Percentiles rank a stretch among this genome's conserved stretches.
phyloP scores from a whole-genome alignment of 164 flowering plant genomes.

The Stephania cephalantha region DNA sequence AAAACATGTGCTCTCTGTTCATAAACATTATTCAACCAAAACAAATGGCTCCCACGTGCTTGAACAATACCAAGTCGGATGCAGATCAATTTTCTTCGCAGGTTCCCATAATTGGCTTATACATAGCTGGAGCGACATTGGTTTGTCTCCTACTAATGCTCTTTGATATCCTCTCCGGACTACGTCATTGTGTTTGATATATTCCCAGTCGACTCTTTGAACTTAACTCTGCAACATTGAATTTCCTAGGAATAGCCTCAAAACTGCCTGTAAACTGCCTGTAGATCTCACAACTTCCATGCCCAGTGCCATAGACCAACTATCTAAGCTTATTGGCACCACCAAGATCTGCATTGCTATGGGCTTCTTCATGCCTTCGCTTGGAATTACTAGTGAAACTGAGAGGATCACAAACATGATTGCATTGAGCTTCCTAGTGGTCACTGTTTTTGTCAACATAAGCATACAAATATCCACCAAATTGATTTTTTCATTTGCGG shows the following conservation, averaged over 20 bases:
- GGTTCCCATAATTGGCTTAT: no score
- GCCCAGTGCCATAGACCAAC: slow-evolving; percentile 10
- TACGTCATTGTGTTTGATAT: background rate
- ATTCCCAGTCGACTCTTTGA: background rate
- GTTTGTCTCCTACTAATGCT: background rate
- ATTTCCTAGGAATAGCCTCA: slow-evolving; percentile 10
- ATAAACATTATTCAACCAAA: no score
- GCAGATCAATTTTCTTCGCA: no score
- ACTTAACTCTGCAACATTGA: slow-evolving; percentile 13
- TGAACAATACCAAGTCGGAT: no score
- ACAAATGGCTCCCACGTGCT: no score
- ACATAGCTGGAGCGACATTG: no score
- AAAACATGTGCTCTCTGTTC: no score
- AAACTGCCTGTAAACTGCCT: slow-evolving; percentile 18
- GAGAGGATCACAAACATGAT: background rate
- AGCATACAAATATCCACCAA: background rate
- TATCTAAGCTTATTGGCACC: slow-evolving; percentile 14
- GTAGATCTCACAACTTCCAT: slow-evolving; percentile 8
- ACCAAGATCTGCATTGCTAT: slow-evolving; percentile 3
- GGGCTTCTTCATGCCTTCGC: background rate
- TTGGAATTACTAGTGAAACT: background rate
- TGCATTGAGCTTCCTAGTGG: background rate
- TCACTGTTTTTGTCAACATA: background rate
- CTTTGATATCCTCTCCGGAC: background rate
- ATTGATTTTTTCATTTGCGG: background rate